Percentiles rank a stretch among this genome's conserved stretches.
Evolutionary conservation across 768 basidiomycete genomes (phyloP).

Genomic region (Rhodotorula taiwanensis): DNA sequence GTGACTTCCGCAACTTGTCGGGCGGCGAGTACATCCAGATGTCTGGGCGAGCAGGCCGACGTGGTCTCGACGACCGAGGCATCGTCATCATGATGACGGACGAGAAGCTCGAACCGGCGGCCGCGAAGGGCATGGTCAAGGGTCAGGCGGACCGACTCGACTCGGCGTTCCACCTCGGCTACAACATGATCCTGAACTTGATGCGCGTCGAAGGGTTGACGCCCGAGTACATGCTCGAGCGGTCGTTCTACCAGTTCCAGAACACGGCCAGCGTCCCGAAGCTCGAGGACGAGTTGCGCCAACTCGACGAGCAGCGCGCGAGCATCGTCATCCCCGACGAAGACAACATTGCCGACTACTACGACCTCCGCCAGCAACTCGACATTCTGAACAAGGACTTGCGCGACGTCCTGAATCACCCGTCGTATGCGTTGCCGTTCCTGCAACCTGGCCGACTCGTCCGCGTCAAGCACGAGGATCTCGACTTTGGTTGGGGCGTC

Average conservation of each 20-base stretch:
- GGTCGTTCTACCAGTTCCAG: conserved; percentile 98
- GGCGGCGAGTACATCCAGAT: conserved; percentile 97
- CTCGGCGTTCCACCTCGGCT: conserved; percentile 96
- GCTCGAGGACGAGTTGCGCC: conserved; percentile 69
- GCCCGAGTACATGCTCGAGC: conserved; percentile 94
- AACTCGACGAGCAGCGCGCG: conserved; percentile 61
- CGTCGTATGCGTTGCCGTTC: conserved; percentile 89
- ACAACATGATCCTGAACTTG: conserved; percentile 97
- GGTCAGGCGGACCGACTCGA: conserved; percentile 94
- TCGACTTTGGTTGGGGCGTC: conserved; percentile 95
- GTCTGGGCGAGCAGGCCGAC: conserved; percentile 94
- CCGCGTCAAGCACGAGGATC: conserved; percentile 72
- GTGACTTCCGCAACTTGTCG: conserved; percentile 84
- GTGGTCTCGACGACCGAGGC: conserved; percentile 95
- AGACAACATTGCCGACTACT: conserved; percentile 75
- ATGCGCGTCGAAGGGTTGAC: conserved; percentile 98
- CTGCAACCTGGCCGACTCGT: conserved; percentile 87
- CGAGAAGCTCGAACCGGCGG: conserved; percentile 86
- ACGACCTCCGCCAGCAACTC: conserved; percentile 84
- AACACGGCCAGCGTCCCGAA: conserved; percentile 82
- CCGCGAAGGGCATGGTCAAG: conserved; percentile 95
- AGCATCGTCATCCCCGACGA: conserved; percentile 75
- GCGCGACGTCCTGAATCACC: conserved; percentile 85
- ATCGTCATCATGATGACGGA: conserved; percentile 99
- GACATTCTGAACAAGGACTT: conserved; percentile 84